These are phyloP conservation scores for Helichrysum umbraculigerum DNA, from an alignment of 129 eudicot species.

Conservation along the genomic window DNA sequence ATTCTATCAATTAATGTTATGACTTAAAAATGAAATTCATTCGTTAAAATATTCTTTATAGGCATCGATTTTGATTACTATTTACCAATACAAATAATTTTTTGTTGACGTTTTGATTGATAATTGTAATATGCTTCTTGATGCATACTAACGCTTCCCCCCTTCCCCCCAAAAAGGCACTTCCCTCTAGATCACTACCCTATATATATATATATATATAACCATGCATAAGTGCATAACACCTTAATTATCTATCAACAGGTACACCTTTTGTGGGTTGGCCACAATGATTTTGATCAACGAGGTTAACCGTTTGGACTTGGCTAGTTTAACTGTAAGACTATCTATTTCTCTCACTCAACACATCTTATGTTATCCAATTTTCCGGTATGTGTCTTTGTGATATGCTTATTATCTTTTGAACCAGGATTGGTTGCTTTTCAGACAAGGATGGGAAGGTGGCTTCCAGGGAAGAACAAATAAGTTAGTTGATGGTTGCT, in stretches of 20 bases:
- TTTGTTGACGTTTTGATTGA: too few species aligned
- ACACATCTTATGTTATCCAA: neutral
- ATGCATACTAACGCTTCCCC: too few species aligned
- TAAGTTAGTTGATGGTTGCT: constrained; percentile 96
- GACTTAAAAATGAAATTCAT: too few species aligned
- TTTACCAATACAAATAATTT: too few species aligned
- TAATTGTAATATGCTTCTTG: too few species aligned
- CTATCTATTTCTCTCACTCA: constrained; percentile 8
- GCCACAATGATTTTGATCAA: constrained; percentile 90
- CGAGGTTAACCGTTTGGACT: constrained; percentile 79
- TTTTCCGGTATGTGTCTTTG: neutral
- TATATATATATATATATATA: too few species aligned
- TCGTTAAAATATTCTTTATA: too few species aligned
- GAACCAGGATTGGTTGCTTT: constrained; percentile 85
- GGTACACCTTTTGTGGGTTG: constrained; percentile 98
- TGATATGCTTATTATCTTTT: constrained; percentile 6
- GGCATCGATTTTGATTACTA: too few species aligned
- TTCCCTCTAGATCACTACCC: too few species aligned
- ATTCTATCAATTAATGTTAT: too few species aligned
- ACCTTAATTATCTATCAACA: constrained; percentile 17
- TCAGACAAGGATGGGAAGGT: constrained; percentile 93
- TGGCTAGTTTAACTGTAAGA: constrained; percentile 82
- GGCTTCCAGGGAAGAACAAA: constrained; percentile 98
- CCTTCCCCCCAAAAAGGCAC: too few species aligned
- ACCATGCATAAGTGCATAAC: neutral